Evolutionary conservation across 176 grass and related monocot species (phyloP), one percentile per base, ranked within the genome.

Genomic region (Cymbopogon citratus): DNA sequence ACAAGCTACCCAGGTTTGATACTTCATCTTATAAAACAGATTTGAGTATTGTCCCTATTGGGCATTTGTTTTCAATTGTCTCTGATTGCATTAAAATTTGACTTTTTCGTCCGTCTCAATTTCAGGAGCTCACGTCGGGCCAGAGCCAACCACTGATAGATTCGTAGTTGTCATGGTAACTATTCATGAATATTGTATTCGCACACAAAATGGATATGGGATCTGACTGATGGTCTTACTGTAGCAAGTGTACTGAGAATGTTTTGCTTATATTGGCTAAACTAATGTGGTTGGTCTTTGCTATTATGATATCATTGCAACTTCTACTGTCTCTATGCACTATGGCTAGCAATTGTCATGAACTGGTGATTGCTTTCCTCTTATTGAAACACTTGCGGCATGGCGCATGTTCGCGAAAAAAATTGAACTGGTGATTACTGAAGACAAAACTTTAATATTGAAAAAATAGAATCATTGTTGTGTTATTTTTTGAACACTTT

Each of bases 151-250:
- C 40, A 97, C 94, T 61, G 94, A 97, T 39, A 86, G 94, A 91
- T 97, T 97, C 74, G 84, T 97, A 46, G 94, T 94, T 85, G 90
- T 97, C 41, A 97, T 94, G 91, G 94, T 97, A 97, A 87, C 71
- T 52, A 5, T 56, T 79, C 76, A 16, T 79, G 28, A 69, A 33
- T 38, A 68, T 48, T 57, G 28, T 7, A 66, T 79, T 66, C 71
- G 45, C 26, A 48, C 66, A n/a, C 15, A 73, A 0, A 13, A 26
- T 48, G 19, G 39, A 75, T 69, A 39, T 40, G 2, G 1, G 12
- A 29, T 45, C 21, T 69, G 49, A 15, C 6, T 31, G 38, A 76
- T 71, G 33, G 63, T 54, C 29, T 35, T 65, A 64, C 25, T 56
- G 31, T 56, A 69, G 52, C 39, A 41, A 44, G 48, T 76, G 33